Evolutionary conservation across 2,329 filamentous ascomycete species (phyloP), one percentile per base, ranked within the genome.

Genomic region (Monilinia polystroma): DNA sequence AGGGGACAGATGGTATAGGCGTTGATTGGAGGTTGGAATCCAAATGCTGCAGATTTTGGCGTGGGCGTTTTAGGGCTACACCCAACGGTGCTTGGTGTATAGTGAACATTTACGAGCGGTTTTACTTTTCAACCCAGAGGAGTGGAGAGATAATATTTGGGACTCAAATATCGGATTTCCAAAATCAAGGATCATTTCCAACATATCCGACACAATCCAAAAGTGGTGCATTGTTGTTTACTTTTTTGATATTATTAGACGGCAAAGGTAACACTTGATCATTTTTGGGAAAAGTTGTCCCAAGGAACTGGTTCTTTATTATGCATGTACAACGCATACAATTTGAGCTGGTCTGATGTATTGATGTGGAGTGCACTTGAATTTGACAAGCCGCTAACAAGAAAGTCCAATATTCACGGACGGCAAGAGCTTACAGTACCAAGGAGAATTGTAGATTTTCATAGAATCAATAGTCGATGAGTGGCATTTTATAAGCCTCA

Each of bases 101-200:
- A 35, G 43, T 64, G 32, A 32, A 41, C 26, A 20, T 65, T 58
- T 57, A 43, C 43, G 45, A 65, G 45, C 23, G 54, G 54, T 59
- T 43, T 51, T 65, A 32, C 38, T 38, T 45, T 57, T 49, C 41
- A 49, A 26, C 26, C 54, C n/a, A 29, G 43, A 64, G 51, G 38
- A 54, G 51, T 45, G 52, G 49, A 38, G n/a, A 41, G 54, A 58
- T 59, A 49, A 38, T 52, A 38, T 52, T 65, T 18, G 53, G 53
- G 63, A 26, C 41, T 53, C 23, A 64, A 64, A 29, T 55, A 64
- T 64, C 38, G 52, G 55, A 64, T 68, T 66, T 43, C 56, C 66
- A 73, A 71, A 69, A 71, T 69, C 66, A 72, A 68, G 69, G 63
- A 65, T 62, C 55, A 59, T 69, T 64, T 63, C n/a, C 47, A 62